Evolutionary conservation across 345 rosid genomes (phyloP).

Genomic region (Durio zibethinus): DNA sequence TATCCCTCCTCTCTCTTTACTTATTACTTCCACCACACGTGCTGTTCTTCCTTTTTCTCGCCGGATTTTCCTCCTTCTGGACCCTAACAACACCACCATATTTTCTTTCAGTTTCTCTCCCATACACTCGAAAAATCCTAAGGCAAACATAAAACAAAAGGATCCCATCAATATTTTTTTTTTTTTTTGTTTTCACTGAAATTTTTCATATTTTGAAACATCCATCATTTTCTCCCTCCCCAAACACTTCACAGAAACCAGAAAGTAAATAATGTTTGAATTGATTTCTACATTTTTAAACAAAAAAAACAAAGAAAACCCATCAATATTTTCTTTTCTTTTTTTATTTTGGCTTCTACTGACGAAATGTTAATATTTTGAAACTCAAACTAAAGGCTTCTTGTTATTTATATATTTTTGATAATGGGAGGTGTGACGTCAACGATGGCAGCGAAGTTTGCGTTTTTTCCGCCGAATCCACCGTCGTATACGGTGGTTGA

Average conservation of each 20-base stretch:
- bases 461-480: slow-evolving; percentile 88
- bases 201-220: background rate
- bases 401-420: background rate
- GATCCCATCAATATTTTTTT: slow-evolving; percentile 17
- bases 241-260: background rate
- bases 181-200: background rate
- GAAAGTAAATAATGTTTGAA: background rate
- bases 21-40: slow-evolving; percentile 15
- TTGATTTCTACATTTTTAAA: background rate
- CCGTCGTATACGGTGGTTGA: slow-evolving; percentile 61
- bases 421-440: slow-evolving; percentile 89
- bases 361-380: background rate
- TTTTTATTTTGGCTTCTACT: slow-evolving; percentile 5
- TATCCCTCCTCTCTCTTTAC: background rate
- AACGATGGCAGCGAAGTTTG: slow-evolving; percentile 88
- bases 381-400: background rate
- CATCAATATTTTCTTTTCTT: slow-evolving; percentile 9
- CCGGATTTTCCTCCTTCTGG: slow-evolving; percentile 35
- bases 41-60: slow-evolving; percentile 28
- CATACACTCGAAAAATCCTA: background rate
- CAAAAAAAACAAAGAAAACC: background rate
- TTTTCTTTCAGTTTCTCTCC: background rate
- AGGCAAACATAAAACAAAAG: background rate
- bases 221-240: background rate
- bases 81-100: background rate